These are phyloP conservation scores for Juglanconis oblonga DNA, from an alignment of 2,329 filamentous ascomycete species.

Conservation along the genomic window DNA sequence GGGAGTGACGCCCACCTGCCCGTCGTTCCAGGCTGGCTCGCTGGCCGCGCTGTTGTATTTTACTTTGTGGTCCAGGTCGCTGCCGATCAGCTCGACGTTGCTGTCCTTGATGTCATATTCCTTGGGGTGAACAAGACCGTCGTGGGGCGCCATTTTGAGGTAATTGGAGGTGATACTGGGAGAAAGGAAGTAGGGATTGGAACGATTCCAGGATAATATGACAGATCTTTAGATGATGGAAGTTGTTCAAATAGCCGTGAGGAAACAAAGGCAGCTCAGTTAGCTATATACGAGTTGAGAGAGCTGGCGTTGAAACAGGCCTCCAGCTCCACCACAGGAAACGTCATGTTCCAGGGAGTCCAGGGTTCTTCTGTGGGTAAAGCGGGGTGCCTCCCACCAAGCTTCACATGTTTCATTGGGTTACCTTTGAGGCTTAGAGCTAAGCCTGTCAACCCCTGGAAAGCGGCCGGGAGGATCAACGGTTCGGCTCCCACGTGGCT, in stretches of 20 bases:
- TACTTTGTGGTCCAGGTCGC: slow-evolving; percentile 63
- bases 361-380: slow-evolving; percentile 14
- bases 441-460: not conserved
- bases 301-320: slow-evolving; percentile 13
- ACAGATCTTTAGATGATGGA: too few species aligned
- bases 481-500: not conserved
- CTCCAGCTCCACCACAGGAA: slow-evolving; percentile 3
- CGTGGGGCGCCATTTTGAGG: slow-evolving; percentile 54
- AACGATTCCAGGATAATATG: too few species aligned
- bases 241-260: too few species aligned
- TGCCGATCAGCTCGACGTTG: slow-evolving; percentile 65
- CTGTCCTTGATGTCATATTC: slow-evolving; percentile 67
- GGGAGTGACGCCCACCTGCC: slow-evolving; percentile 46
- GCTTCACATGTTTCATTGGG: not conserved
- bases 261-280: not conserved
- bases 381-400: not conserved
- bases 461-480: too few species aligned
- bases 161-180: not conserved
- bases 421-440: not conserved
- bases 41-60: slow-evolving; percentile 64
- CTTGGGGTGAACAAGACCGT: slow-evolving; percentile 60
- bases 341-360: slow-evolving; percentile 13
- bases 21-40: slow-evolving; percentile 66
- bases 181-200: too few species aligned
- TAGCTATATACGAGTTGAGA: slow-evolving; percentile 4